A percentile compares a stretch with the other conserved stretches of the same genome.
Conservation (phyloP, 2,329 filamentous ascomycete genomes). For the Fusarium guadeloupense region DNA sequence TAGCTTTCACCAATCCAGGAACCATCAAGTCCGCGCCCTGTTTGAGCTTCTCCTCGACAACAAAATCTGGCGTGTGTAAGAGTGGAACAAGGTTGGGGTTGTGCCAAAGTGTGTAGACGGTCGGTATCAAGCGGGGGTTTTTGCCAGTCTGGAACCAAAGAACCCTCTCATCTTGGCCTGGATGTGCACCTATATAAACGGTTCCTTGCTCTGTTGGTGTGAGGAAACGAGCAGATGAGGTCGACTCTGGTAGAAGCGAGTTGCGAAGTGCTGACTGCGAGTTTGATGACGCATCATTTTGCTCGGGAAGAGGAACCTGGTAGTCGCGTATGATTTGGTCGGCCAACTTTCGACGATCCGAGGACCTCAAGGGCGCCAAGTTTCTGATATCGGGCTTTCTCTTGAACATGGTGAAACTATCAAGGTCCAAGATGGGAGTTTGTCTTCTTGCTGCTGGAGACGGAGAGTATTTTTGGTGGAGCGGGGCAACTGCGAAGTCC, state of each 20-base stretch:
- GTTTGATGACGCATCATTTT: constrained; percentile 26
- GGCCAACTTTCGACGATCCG: constrained; percentile 36
- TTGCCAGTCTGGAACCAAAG: constrained; percentile 40
- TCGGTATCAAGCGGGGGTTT: constrained; percentile 36
- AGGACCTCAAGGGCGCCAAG: constrained; percentile 35
- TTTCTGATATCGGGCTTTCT: constrained; percentile 39
- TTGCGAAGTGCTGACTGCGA: constrained; percentile 30
- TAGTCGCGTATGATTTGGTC: constrained; percentile 40
- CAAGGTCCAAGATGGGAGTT: neutral
- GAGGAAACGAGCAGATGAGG: constrained; percentile 37
- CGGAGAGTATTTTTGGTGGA: constrained; percentile 6
- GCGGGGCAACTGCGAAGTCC: constrained; percentile 1
- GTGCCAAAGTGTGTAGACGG: constrained; percentile 37
- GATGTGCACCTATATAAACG: constrained; percentile 32
- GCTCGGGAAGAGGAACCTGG: constrained; percentile 25
- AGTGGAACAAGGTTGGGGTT: constrained; percentile 36
- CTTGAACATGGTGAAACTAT: constrained; percentile 31
- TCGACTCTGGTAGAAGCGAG: constrained; percentile 36
- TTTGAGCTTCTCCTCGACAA: constrained; percentile 37
- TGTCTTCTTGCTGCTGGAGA: too few relatives aligned
- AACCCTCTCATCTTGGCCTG: constrained; percentile 33
- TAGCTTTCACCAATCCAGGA: constrained; percentile 32
- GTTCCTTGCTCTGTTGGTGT: constrained; percentile 32
- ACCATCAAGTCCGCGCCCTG: constrained; percentile 38
- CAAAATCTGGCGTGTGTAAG: constrained; percentile 36